A percentile compares a stretch with the other conserved stretches of the same genome.
phyloP scores from a whole-genome alignment of 805 yeast species.

The Ogataea corticis region DNA sequence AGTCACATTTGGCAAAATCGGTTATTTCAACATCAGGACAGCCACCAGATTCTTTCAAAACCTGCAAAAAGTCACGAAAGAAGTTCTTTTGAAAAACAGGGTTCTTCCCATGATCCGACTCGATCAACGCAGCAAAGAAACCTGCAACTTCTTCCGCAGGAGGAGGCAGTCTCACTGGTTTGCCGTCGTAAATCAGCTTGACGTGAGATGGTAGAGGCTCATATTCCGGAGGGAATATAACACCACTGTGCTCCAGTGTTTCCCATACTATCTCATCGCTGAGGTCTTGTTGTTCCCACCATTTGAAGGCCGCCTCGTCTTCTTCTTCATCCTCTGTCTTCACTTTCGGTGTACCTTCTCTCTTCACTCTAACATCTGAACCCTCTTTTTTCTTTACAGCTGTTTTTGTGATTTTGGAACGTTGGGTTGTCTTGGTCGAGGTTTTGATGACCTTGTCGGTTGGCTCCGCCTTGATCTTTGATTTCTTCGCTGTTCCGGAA shows the following conservation, averaged over 20 bases:
- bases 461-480: conserved; percentile 18
- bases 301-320: conserved; percentile 61
- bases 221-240: conserved; percentile 89
- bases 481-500: conserved; percentile 13
- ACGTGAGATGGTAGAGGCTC: conserved; percentile 80
- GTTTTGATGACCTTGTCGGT: conserved; percentile 6
- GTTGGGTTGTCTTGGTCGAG: conserved; percentile 5
- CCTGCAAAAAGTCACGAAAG: conserved; percentile 72
- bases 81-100: conserved; percentile 86
- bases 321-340: conserved; percentile 40
- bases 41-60: conserved; percentile 71
- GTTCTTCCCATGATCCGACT: conserved; percentile 85
- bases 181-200: conserved; percentile 72
- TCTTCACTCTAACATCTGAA: conserved; percentile 4
- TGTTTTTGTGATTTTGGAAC: conserved; percentile 5
- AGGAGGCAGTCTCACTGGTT: conserved; percentile 70
- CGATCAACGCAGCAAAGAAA: conserved; percentile 84
- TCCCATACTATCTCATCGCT: conserved; percentile 86
- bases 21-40: conserved; percentile 48
- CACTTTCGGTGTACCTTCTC: conserved; percentile 20
- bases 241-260: conserved; percentile 84
- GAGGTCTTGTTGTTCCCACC: conserved; percentile 82
- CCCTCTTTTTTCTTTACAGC: conserved; percentile 14
- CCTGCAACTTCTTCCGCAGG: conserved; percentile 98
- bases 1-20: conserved; percentile 73